These are phyloP conservation scores for Pisolithus tinctorius DNA, from an alignment of 768 basidiomycete species.

Conservation along the genomic window DNA sequence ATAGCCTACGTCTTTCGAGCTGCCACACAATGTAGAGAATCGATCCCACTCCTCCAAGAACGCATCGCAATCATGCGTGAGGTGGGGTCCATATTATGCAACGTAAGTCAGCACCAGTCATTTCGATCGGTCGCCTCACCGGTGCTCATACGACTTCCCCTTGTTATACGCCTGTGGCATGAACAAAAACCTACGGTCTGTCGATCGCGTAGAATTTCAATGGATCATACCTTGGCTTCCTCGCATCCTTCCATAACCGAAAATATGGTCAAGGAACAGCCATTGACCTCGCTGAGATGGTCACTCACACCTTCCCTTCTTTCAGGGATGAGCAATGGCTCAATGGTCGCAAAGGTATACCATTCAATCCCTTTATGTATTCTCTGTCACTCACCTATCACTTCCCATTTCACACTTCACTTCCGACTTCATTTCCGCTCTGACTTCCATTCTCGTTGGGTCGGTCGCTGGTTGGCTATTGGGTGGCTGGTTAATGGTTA, in stretches of 20 bases:
- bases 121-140: not conserved
- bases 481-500: no score
- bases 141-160: not conserved
- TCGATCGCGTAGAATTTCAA: constrained; percentile 44
- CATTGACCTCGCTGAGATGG: constrained; percentile 64
- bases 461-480: no score
- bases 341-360: constrained; percentile 53
- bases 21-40: constrained; percentile 49
- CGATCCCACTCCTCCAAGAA: constrained; percentile 62
- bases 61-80: constrained; percentile 74
- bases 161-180: not conserved
- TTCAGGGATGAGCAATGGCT: constrained; percentile 66
- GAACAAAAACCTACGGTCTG: not conserved
- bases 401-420: not conserved
- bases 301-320: constrained; percentile 63
- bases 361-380: not conserved
- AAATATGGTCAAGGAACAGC: constrained; percentile 55
- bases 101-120: constrained; percentile 36
- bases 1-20: constrained; percentile 66
- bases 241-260: constrained; percentile 51
- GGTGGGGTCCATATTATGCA: constrained; percentile 64
- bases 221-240: constrained; percentile 64
- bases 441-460: not conserved
- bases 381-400: not conserved
- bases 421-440: not conserved